phyloP scores from a whole-genome alignment of 441 rosid species.

The Croton laevigatus region DNA sequence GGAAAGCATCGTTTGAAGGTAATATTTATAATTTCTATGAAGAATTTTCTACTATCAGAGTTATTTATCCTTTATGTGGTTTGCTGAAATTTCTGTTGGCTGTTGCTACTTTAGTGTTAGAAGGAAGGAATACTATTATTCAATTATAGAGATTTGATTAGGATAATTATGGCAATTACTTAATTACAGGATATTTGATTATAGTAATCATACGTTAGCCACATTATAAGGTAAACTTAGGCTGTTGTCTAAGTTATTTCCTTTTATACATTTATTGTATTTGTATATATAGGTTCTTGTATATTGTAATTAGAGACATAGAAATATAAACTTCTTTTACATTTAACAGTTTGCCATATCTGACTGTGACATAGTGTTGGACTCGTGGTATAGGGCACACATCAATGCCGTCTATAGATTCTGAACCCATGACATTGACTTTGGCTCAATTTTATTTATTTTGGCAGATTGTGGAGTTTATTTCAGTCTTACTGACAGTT shows the following conservation, averaged over 20 bases:
- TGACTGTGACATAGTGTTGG: neutral
- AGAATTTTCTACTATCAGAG: neutral
- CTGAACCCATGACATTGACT: conserved; percentile 3
- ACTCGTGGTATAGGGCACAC: neutral
- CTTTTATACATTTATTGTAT: too few species aligned
- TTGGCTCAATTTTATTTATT: conserved; percentile 1
- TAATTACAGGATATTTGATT: too few species aligned
- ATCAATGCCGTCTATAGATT: neutral
- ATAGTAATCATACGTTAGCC: too few species aligned
- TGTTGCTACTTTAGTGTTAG: too few species aligned
- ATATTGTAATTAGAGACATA: too few species aligned
- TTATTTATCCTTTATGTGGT: neutral
- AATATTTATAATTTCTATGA: conserved; percentile 12
- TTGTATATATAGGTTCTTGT: too few species aligned
- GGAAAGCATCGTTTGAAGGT: conserved; percentile 95
- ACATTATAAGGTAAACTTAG: too few species aligned
- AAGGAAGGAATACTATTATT: too few species aligned
- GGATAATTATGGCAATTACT: too few species aligned
- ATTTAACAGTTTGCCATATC: neutral
- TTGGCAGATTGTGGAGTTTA: conserved; percentile 89
- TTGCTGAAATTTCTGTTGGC: neutral
- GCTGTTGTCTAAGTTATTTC: too few species aligned
- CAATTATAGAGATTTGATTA: too few species aligned
- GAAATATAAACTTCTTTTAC: too few species aligned
- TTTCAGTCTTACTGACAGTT: conserved; percentile 79